Base-by-base conservation (phyloP, 116 monocot species). In the Posidonia oceanica region DNA sequence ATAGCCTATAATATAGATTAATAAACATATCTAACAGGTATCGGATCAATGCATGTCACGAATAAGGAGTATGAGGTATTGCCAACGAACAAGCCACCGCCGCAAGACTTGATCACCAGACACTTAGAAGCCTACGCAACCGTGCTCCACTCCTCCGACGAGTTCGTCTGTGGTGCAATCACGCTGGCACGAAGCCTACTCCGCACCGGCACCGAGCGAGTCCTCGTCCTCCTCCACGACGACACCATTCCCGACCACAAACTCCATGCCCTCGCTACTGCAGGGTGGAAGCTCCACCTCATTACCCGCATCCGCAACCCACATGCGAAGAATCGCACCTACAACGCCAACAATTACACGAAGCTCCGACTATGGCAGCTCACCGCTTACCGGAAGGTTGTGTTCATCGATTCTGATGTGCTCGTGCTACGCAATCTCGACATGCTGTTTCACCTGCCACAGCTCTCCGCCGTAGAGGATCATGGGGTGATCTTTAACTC, bases 271-370 rank as follows among this genome's bases (percentile, higher is more conserved):
- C 84, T 95, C 39, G 75, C 80, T 66, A 77, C 86, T 14, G 91
- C 91, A 29, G 95, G 95, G 0, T 91, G 95, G 91, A 88, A 88
- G 74, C 70, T 88, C 14, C 67, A 80, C 14, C 81, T 76, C 2
- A 91, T 94, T 20, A 72, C 86, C 36, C 73, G 94, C 72, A 94
- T 94, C 68, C 75, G 91, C 15, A 94, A 91, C 40, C 94, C 94
- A 18, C 90, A 88, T 29, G 94, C 94, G 0, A 80, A 82, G 66
- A 71, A 69, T 0, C 80, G 90, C 17, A 81, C 94, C 36, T 94
- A 94, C 63, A 94, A 94, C 57, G 91, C 88, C 63, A 91, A 88
- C 88, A 96, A 96, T 75, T 96, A 96, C 83, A 96, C 91, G 81
- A 96, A 96, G 76, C 91, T 96, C 79, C 75, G 95, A 8, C 81